Evolutionary conservation across 2,329 filamentous ascomycete genomes (phyloP), one percentile per base, ranked within the genome.

Genomic region (Neonectria magnoliae): DNA sequence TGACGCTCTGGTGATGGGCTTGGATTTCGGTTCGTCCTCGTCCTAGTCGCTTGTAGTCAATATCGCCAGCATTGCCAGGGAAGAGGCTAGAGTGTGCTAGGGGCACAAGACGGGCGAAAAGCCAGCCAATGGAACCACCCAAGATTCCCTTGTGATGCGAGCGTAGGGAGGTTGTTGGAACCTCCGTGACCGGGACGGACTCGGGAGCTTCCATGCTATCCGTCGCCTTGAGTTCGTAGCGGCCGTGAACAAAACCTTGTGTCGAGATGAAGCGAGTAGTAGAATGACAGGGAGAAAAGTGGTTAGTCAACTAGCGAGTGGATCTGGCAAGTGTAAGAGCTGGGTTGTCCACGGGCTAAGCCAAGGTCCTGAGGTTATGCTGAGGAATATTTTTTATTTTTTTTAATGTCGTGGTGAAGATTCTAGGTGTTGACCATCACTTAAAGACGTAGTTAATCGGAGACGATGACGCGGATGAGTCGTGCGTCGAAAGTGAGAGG

Each of bases 21-120:
- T 38, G 36, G 3, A 62, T 6, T 20, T 62, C 53, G 4, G 45
- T 13, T 13, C 59, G 54, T 13, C 38, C 16, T 13, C 22, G 42
- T 16, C 36, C 45, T 13, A 62, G 27, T 8, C 53, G 36, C 9
- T 50, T 27, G 20, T 62, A 62, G 22, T 62, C 53, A 6, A 62
- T 45, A 27, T 41, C 29, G 1, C 59, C 53, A 2, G 45, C 59
- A 18, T 62, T 62, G 5, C 59, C 59, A 2, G 52, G 59, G n/a
- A 62, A 61, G 11, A 61, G 18, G 2, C 36, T 14, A 3, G 5
- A 38, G 36, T 38, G 36, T 6, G 36, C 36, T 3, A 16, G 36
- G 2, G 36, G 6, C 14, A 16, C 14, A 8, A 38, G 14, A 38
- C 36, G 13, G 14, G 36, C 36, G 5, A n/a, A 4, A 16, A 38